phyloP scores from a whole-genome alignment of 164 flowering plant genomes.

The Hamamelis virginiana region DNA sequence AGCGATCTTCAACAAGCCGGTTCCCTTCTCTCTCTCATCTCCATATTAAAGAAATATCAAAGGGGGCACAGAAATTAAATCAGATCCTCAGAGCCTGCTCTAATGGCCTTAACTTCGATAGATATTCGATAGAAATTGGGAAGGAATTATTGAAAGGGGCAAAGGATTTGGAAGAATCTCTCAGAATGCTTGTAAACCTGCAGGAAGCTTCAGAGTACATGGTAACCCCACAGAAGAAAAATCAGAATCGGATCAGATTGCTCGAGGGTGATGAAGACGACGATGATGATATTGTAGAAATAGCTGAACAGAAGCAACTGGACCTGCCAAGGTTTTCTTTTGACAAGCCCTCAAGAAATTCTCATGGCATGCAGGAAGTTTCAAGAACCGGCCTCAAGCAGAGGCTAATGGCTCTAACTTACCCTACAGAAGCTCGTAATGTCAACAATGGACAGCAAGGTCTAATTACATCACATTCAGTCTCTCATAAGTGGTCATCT shows the following conservation, averaged over 20 bases:
- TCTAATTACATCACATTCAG: constrained; percentile 14
- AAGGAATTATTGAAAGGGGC: constrained; percentile 78
- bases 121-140: constrained; percentile 64
- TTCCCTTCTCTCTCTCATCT: constrained; percentile 44
- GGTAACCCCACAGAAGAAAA: constrained; percentile 41
- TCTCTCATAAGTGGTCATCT: constrained; percentile 39
- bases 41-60: constrained; percentile 68
- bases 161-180: constrained; percentile 72
- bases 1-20: constrained; percentile 22
- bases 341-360: constrained; percentile 48
- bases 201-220: constrained; percentile 69
- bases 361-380: constrained; percentile 21
- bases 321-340: constrained; percentile 64
- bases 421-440: constrained; percentile 24
- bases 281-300: constrained; percentile 11
- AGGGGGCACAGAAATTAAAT: constrained; percentile 72
- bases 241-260: constrained; percentile 40
- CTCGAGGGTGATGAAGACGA: constrained; percentile 67
- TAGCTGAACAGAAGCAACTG: constrained; percentile 32
- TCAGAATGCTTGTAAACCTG: constrained; percentile 67
- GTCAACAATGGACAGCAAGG: constrained; percentile 19
- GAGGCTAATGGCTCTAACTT: constrained; percentile 33
- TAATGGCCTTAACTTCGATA: constrained; percentile 45
- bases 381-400: constrained; percentile 27
- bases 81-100: constrained; percentile 68